phyloP scores from a whole-genome alignment of 2,329 filamentous ascomycete species.

The Monosporascus sp. region DNA sequence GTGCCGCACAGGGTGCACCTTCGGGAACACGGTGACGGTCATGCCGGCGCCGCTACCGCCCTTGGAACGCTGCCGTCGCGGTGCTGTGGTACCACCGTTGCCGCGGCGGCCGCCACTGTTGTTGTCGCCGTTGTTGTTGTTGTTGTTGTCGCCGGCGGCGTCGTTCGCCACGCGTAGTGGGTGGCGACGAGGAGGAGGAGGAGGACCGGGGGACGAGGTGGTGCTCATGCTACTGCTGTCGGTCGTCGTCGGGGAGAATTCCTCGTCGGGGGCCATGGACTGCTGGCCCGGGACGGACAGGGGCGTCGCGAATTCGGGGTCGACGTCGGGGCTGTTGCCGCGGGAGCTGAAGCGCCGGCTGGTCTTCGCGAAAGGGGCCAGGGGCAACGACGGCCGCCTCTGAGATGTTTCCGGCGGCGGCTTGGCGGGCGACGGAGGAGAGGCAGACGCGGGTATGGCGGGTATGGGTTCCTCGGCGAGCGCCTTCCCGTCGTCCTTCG shows the following conservation, averaged over 20 bases:
- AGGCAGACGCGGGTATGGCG: neutral
- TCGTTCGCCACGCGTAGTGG: no score
- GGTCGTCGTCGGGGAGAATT: neutral
- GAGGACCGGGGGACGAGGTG: conserved; percentile 1
- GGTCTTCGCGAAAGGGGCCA: no score
- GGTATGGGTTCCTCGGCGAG: conserved; percentile 2
- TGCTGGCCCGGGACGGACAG: neutral
- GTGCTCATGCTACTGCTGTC: conserved; percentile 7
- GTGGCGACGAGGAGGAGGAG: no score
- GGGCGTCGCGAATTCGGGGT: neutral
- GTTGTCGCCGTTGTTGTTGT: neutral
- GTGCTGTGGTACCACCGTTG: neutral
- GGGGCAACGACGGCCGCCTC: no score
- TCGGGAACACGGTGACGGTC: conserved; percentile 24
- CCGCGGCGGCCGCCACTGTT: neutral
- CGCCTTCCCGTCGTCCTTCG: conserved; percentile 8
- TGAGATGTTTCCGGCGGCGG: no score
- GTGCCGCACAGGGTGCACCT: conserved; percentile 13
- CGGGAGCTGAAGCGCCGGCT: no score
- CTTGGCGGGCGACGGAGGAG: no score
- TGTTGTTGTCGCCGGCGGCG: conserved; percentile 13
- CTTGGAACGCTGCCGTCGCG: neutral
- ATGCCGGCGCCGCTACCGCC: conserved; percentile 11
- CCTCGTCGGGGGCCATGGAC: neutral
- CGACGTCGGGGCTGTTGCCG: no score